Evolutionary conservation across 2,329 filamentous ascomycete species (phyloP), one percentile per base, ranked within the genome.

Genomic region (Clathrospora elynae): DNA sequence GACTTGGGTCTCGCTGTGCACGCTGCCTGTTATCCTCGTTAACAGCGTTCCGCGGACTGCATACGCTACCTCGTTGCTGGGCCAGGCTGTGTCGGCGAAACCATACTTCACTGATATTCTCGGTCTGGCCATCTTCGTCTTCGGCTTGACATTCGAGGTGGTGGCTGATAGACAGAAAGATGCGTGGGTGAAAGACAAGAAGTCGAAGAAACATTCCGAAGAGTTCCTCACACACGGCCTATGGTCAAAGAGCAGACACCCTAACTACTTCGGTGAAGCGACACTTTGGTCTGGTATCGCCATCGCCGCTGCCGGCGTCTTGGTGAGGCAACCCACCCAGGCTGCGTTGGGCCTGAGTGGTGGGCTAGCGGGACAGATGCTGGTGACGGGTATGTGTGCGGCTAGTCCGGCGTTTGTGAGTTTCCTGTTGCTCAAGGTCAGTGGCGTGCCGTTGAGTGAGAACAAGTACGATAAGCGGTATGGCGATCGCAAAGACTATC

Each of bases 181-280:
- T 39, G 66, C 70, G 14, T 88, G 85, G 85, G 59, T 78, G 45
- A 66, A 72, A 39, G 82, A 79, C 43, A 85, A 82, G 73, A 78
- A 78, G 56, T 73, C 75, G 32, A 87, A 87, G 75, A 74, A 79
- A 57, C 85, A 88, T 48, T 78, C 79, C 16, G 84, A 88, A 66
- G 77, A 82, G 31, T 88, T 87, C 57, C 62, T 88, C 49, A 85
- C 83, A 0, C 66, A 72, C 1, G 85, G 85, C 0, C 58, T 88
- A 23, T 88, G 84, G 80, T 72, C 74, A 5, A 76, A 78, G 60
- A 80, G 75, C 33, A 71, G 82, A 47, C 82, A 86, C 66, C 85
- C 85, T 1, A 86, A 88, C 59, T 88, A 88, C 71, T 86, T 88
- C 62, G 85, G 85, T n/a, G 85, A 88, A 66, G 77, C 75, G 18